Base-by-base conservation (phyloP, 208 protist species). In the Herpetomonas tarakana region DNA sequence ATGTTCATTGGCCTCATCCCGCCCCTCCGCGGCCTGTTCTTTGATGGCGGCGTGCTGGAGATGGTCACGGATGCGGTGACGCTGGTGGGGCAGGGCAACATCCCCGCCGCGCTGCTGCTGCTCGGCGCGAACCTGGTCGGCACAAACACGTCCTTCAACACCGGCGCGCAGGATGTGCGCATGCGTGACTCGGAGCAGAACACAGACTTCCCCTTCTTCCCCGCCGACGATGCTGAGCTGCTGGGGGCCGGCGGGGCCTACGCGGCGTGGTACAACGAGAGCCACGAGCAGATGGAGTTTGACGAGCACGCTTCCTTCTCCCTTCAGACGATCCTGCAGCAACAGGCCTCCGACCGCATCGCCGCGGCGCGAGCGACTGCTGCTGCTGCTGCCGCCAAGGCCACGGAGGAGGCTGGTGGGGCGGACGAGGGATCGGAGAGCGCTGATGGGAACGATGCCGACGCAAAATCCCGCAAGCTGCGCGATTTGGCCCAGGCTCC, bases 51-150 rank as follows among this genome's bases (percentile, higher is more conserved):
- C 1, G 66, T 68, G 30, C 71, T 91, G 27, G 71, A 73, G 62
- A 78, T 83, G 47, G 14, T 91, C 21, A 88, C 81, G 71, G 79
- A 88, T 38, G 66, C 77, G 19, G 69, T 85, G 21, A 57, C 52
- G 24, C 58, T 91, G 2, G 50, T 94, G 1, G 71, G 74, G 35
- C 64, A 81, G 24, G 84, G 84, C 21, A 83, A 70, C 25, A 83
- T 94, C 31, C 88, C 88, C 18, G 52, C 75, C 24, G 81, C 84
- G n/a, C 65, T 94, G 62, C 70, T 94, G 56, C 69, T 94, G 61
- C 68, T 94, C 35, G 88, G 84, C 19, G 58, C 76, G 2, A 89
- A 88, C 62, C 71, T 94, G 1, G 68, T 72, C 24, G 75, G 73
- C 24, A 74, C 74, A 9, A 60, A 62, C 52, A 46, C 49, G n/a